Evolutionary conservation across 257 asterid genomes (phyloP), one percentile per base, ranked within the genome.

Genomic region (Scutellaria galericulata): DNA sequence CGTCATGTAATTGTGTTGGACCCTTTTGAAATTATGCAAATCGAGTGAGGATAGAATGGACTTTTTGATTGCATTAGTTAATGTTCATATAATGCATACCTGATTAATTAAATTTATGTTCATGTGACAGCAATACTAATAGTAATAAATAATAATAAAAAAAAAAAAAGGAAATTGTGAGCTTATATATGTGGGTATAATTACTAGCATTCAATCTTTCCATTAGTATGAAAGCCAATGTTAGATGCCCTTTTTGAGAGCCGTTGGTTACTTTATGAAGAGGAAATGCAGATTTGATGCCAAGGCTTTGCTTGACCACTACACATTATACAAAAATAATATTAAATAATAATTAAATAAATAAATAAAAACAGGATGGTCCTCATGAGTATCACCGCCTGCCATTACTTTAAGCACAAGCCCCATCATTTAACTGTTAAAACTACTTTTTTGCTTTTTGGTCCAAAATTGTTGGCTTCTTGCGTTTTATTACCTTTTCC

Each of bases 391-490:
- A 70, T 79, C 78, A 79, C 80, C 80, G 80, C 64, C 83, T 44
- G 31, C 75, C 84, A 52, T 76, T 12, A 66, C 84, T 80, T 80
- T 44, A 80, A 75, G 80, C 83, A 79, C 68, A 75, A 79, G 80
- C 12, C 24, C 66, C 74, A 79, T 70, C 71, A 71, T 78, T 73
- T 65, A 10, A 79, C 79, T 35, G 67, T 70, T 18, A 41, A 24
- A 24, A 35, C 75, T 55, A 78, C 65, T 11, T 40, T 65, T 7
- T 65, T 7, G 10, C 67, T 79, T 73, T 55, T 41, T 8, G 9
- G 75, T 64, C 48, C 18, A 47, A 40, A 53, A 39, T 53, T 8
- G 57, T 74, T 78, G 79, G 83, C 51, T 74, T 66, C 77, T 78
- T 73, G 58, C 72, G 8, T 18, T 67, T 68, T 53, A 74, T 57